phyloP scores from a whole-genome alignment of 176 grass and related monocot species.

The Carex kokanica region DNA sequence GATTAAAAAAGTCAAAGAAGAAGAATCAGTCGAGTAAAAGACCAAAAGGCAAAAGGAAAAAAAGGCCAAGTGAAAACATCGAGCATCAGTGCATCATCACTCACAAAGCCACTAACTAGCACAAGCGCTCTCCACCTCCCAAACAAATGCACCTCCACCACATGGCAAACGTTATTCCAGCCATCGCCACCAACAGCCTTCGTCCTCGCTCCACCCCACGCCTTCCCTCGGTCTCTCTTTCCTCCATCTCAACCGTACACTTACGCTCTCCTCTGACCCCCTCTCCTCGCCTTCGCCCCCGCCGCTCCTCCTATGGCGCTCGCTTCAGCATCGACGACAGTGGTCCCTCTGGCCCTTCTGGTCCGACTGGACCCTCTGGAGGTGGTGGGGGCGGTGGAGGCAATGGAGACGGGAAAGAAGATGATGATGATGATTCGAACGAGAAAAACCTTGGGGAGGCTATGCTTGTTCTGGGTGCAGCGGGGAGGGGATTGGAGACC shows the following conservation, averaged over 20 bases:
- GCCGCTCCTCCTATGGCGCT: conserved; percentile 8
- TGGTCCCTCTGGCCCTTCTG: conserved; percentile 16
- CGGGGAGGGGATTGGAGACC: conserved; percentile 55
- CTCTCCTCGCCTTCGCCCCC: background rate
- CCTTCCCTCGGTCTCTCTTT: conserved; percentile 16
- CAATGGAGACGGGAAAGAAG: background rate
- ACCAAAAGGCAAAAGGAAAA: background rate
- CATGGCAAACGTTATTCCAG: background rate
- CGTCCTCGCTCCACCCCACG: conserved; percentile 21
- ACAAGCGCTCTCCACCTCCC: background rate
- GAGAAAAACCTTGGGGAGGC: conserved; percentile 34
- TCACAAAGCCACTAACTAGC: background rate
- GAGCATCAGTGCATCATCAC: background rate
- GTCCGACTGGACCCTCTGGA: conserved; percentile 26
- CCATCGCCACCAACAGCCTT: conserved; percentile 18
- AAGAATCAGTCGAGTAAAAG: background rate
- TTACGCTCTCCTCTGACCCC: background rate
- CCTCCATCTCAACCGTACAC: background rate
- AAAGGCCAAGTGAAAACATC: background rate
- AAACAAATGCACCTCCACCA: background rate
- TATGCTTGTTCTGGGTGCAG: conserved; percentile 53
- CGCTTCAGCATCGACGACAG: conserved; percentile 29
- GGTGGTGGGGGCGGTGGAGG: background rate
- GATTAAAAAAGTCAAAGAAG: background rate
- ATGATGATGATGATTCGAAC: background rate